A percentile compares a stretch with the other conserved stretches of the same genome.
These are phyloP conservation scores for Sporopachydermia cereana DNA, from an alignment of 1,139 yeast genomes.

Conservation along the genomic window DNA sequence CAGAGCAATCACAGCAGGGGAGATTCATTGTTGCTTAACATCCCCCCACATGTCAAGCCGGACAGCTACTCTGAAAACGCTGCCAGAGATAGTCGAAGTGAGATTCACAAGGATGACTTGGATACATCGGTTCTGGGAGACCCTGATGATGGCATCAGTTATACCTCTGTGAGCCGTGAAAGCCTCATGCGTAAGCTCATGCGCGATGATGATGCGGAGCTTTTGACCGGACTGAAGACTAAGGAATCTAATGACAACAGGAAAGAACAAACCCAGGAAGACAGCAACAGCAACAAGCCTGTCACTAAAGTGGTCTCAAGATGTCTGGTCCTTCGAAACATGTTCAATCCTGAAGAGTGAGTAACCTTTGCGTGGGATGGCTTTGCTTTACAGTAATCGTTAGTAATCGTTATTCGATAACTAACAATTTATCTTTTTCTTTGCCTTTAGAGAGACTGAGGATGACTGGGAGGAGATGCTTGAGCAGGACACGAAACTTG, in stretches of 20 bases:
- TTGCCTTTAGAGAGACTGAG: conserved; percentile 21
- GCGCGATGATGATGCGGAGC: conserved; percentile 21
- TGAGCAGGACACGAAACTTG: conserved; percentile 26
- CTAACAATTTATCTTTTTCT: background rate
- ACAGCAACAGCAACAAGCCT: conserved; percentile 5
- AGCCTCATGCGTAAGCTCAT: conserved; percentile 23
- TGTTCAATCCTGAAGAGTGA: conserved; percentile 26
- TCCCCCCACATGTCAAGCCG: too few species aligned
- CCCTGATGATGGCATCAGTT: conserved; percentile 19
- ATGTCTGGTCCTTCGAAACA: conserved; percentile 23
- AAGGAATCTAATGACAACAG: too few species aligned
- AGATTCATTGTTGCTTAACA: too few species aligned
- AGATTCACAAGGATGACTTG: background rate
- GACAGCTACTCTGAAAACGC: background rate
- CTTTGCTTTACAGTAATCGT: background rate
- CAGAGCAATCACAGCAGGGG: too few species aligned
- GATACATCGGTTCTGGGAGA: conserved; percentile 15
- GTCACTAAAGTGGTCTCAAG: conserved; percentile 17
- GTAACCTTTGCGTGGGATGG: conserved; percentile 13
- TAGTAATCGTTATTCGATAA: background rate
- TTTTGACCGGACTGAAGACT: conserved; percentile 6
- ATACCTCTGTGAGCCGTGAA: conserved; percentile 19
- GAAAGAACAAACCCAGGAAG: background rate
- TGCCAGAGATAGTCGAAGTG: background rate
- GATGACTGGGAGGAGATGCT: conserved; percentile 25